Percentiles rank a stretch among this genome's conserved stretches.
Conservation (phyloP, 192 early-diverging fungal genomes). For the Pilobolus umbonatus region DNA sequence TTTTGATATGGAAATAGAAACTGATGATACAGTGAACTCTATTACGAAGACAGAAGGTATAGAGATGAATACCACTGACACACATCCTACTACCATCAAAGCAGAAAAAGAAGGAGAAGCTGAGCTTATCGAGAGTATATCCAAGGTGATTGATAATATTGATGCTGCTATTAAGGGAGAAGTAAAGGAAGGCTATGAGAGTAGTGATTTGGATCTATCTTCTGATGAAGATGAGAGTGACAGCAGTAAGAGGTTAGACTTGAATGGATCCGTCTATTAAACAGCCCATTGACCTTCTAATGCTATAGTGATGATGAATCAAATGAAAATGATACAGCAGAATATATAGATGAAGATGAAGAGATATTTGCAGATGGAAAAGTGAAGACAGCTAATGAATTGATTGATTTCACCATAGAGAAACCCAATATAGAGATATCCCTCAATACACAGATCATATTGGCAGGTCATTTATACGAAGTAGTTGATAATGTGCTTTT, state of each 20-base stretch:
- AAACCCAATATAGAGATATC: slow-evolving; percentile 44
- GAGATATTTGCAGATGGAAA: slow-evolving; percentile 4
- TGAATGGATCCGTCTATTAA: background rate
- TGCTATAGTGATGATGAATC: background rate
- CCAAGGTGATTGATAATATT: no score
- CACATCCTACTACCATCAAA: no score
- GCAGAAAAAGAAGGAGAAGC: no score
- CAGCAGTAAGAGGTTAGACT: no score
- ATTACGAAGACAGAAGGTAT: no score
- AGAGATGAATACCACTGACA: no score
- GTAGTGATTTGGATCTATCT: slow-evolving; percentile 41
- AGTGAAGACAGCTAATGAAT: slow-evolving; percentile 58
- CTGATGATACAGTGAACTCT: no score
- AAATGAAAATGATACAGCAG: background rate
- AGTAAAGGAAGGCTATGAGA: slow-evolving; percentile 35
- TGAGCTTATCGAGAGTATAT: no score
- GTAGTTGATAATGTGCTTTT: slow-evolving; percentile 73
- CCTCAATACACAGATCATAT: slow-evolving; percentile 40
- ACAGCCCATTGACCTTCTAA: background rate
- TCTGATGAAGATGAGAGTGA: slow-evolving; percentile 24
- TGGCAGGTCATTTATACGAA: slow-evolving; percentile 62
- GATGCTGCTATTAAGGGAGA: slow-evolving; percentile 32
- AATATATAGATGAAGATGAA: slow-evolving; percentile 31
- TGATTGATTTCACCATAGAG: slow-evolving; percentile 43
- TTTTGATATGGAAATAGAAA: no score